These are phyloP conservation scores for Cyclostephanos invisitatus DNA, from an alignment of 108 stramenopile species.

Conservation along the genomic window DNA sequence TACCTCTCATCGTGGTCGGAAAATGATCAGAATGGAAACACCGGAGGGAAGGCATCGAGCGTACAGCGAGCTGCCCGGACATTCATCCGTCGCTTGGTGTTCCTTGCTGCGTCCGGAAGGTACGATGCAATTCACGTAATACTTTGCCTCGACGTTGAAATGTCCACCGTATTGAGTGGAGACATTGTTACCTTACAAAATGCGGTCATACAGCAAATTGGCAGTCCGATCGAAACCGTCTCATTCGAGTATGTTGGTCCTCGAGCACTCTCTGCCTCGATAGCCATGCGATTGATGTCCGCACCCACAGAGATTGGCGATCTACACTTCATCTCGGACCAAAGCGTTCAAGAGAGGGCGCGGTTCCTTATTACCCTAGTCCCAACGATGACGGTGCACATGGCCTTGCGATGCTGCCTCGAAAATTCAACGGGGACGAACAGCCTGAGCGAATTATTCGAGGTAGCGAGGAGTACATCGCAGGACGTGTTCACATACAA, in stretches of 20 bases:
- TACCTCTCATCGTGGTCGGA: slow-evolving; percentile 42
- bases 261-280: slow-evolving; percentile 44
- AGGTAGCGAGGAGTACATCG: slow-evolving; percentile 18
- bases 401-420: slow-evolving; percentile 32
- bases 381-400: slow-evolving; percentile 49
- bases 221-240: slow-evolving; percentile 30
- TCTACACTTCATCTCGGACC: slow-evolving; percentile 22
- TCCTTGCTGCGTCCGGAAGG: slow-evolving; percentile 52
- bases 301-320: not conserved
- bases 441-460: slow-evolving; percentile 25
- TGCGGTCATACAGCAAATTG: slow-evolving; percentile 47
- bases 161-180: slow-evolving; percentile 26
- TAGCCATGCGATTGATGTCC: slow-evolving; percentile 35
- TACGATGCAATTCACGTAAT: slow-evolving; percentile 55
- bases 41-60: slow-evolving; percentile 2
- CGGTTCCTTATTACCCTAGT: slow-evolving; percentile 47
- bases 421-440: slow-evolving; percentile 1
- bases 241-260: slow-evolving; percentile 50
- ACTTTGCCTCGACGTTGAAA: slow-evolving; percentile 50
- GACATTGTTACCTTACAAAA: slow-evolving; percentile 59
- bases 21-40: slow-evolving; percentile 8
- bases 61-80: slow-evolving; percentile 21
- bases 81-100: slow-evolving; percentile 39
- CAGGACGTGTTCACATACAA: slow-evolving; percentile 24
- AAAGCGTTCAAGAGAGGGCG: slow-evolving; percentile 43